Evolutionary conservation across 1,139 yeast genomes (phyloP), one percentile per base, ranked within the genome.

Genomic region (Lodderomyces metapsilosis): DNA sequence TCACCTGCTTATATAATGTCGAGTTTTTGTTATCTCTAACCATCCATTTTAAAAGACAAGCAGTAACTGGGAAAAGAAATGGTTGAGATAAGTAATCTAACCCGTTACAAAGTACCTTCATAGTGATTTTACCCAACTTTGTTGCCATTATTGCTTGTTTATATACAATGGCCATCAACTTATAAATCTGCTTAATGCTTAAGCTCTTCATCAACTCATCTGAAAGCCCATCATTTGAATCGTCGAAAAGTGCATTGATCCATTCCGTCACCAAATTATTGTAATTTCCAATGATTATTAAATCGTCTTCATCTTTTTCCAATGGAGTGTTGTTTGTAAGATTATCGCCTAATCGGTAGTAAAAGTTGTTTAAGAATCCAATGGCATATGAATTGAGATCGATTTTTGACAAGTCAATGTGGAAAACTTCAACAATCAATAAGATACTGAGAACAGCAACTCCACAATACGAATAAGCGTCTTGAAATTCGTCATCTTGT

Each of bases 211-310:
- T 80, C 43, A 89, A 65, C 27, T 85, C 91, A 59, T 91, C 97
- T 0, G 95, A 82, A 34, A 91, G 78, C 2, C 96, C 96, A 41
- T 89, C 94, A 21, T 88, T 79, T 37, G 59, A 57, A 43, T 68
- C 76, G 46, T 88, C 91, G 62, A 87, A 89, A 37, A 91, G 61
- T 2, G 94, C 92, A 34, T 76, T 69, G 34, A 87, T 76, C 98
- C 98, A 91, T 33, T 80, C 85, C 37, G 78, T 79, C 24, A 87
- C 62, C 10, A 84, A 68, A 31, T 70, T 78, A 38, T 71, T 66
- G 50, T 66, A 71, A 45, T 70, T 70, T 21, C 56, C 47, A 3
- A 64, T 54, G 12, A 68, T 66, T 4, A 61, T 61, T 10, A 48
- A 48, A 33, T 67, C 71, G 40, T 67, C 71, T 17, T 59, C 65